phyloP scores from a whole-genome alignment of 2,329 filamentous ascomycete species.

The Microthyrium microscopicum region DNA sequence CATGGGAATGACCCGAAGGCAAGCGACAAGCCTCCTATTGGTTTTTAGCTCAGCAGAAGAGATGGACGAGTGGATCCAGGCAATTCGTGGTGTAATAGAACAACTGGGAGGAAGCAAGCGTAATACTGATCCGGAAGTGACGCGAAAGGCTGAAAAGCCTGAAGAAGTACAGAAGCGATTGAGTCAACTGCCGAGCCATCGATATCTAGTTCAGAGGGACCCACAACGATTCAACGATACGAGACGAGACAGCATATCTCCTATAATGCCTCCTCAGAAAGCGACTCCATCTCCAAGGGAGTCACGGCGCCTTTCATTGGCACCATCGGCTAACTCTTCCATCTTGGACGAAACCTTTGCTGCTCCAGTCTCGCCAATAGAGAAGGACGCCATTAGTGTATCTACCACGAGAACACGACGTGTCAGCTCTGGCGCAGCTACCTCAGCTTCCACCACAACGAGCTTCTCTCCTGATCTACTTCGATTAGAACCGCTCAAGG shows the following conservation, averaged over 20 bases:
- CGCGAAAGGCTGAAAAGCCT: slow-evolving; percentile 10
- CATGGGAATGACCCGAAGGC: slow-evolving; percentile 24
- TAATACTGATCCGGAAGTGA: slow-evolving; percentile 10
- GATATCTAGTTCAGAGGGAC: slow-evolving; percentile 18
- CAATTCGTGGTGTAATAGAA: slow-evolving; percentile 54
- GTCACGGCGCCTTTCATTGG: background rate
- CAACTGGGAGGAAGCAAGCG: slow-evolving; percentile 37
- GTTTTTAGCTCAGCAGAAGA: slow-evolving; percentile 56
- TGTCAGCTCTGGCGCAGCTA: slow-evolving; percentile 12
- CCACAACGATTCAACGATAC: background rate
- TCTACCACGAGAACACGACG: background rate
- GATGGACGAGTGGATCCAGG: slow-evolving; percentile 60
- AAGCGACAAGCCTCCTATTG: slow-evolving; percentile 49
- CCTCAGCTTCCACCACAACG: slow-evolving; percentile 19
- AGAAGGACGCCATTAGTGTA: background rate
- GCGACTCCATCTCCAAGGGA: background rate
- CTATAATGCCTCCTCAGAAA: background rate
- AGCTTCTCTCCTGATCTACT: slow-evolving; percentile 18
- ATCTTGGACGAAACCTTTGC: background rate
- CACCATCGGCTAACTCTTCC: background rate
- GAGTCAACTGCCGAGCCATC: slow-evolving; percentile 22
- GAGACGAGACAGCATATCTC: background rate
- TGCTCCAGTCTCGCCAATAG: background rate
- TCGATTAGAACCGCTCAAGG: slow-evolving; percentile 21
- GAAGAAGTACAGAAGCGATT: slow-evolving; percentile 11